A percentile compares a stretch with the other conserved stretches of the same genome.
phyloP scores from a whole-genome alignment of 768 basidiomycete species.

The Auricularia auricula-judae region DNA sequence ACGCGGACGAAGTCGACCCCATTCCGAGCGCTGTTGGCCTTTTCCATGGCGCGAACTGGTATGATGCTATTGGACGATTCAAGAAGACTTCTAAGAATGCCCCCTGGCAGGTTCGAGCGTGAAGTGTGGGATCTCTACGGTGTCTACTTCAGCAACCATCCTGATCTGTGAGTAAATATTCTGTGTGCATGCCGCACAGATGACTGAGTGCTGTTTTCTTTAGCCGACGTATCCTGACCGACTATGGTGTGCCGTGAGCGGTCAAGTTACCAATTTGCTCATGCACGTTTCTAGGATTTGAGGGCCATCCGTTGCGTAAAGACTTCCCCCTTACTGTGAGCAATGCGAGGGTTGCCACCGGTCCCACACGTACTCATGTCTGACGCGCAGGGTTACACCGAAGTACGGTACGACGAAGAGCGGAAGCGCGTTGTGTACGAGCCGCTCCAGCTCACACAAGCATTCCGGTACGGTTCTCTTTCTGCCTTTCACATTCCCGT shows the following conservation, averaged over 20 bases:
- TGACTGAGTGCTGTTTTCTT: constrained; percentile 6
- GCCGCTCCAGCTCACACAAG: constrained; percentile 93
- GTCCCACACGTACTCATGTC: not conserved
- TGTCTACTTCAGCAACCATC: constrained; percentile 92
- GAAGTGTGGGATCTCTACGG: constrained; percentile 98
- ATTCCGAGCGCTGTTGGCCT: constrained; percentile 74
- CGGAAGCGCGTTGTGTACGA: constrained; percentile 96
- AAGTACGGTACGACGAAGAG: constrained; percentile 96
- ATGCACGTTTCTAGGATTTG: constrained; percentile 51
- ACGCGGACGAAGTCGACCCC: constrained; percentile 83
- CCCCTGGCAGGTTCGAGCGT: constrained; percentile 69
- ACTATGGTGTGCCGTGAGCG: constrained; percentile 58
- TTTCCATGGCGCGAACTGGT: constrained; percentile 94
- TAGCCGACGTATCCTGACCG: constrained; percentile 93
- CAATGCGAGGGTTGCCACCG: constrained; percentile 6
- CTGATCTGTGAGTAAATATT: constrained; percentile 66
- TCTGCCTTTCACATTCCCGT: not conserved
- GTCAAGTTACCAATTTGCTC: constrained; percentile 5
- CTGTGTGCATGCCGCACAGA: not conserved
- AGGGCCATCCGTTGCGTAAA: constrained; percentile 94
- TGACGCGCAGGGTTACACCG: constrained; percentile 79
- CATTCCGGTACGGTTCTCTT: constrained; percentile 64
- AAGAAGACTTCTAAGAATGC: constrained; percentile 3
- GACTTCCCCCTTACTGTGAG: constrained; percentile 94
- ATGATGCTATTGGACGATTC: constrained; percentile 13